phyloP scores from a whole-genome alignment of 192 early-diverging fungal species.

The Rhizoclosmatium globosum region DNA sequence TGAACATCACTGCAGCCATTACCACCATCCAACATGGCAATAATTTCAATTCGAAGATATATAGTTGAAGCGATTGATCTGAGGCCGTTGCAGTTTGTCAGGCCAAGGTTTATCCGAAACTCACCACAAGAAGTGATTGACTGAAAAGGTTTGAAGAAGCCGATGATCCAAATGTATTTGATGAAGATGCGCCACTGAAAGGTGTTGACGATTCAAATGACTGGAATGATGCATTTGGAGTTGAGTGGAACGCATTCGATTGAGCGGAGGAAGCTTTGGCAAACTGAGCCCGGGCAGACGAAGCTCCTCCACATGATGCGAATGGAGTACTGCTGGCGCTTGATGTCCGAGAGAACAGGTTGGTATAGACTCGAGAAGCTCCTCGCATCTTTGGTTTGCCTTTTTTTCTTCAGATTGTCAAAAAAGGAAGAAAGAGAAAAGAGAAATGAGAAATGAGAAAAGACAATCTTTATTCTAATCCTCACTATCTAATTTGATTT shows the following conservation, averaged over 20 bases:
- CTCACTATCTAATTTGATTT: background rate
- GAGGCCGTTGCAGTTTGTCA: background rate
- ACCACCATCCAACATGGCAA: background rate
- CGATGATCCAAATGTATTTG: constrained; percentile 3
- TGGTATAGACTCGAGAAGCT: background rate
- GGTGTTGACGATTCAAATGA: background rate
- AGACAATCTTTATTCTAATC: no score
- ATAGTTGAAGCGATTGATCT: background rate
- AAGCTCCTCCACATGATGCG: background rate
- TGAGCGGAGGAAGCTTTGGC: background rate
- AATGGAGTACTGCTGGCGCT: background rate
- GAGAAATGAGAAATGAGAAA: no score
- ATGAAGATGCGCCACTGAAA: background rate
- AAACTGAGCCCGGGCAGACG: background rate
- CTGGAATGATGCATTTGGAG: background rate
- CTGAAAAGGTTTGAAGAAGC: background rate
- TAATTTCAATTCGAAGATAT: no score
- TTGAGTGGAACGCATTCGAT: background rate
- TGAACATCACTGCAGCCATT: background rate
- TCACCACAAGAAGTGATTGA: constrained; percentile 9
- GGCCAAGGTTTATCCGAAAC: background rate
- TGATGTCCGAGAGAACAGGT: constrained; percentile 1
- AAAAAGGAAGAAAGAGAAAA: no score
- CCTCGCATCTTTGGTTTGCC: background rate
- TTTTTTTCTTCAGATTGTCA: background rate